These are phyloP conservation scores for Besnoitia besnoiti DNA, from an alignment of 169 alveolate species.

Conservation along the genomic window DNA sequence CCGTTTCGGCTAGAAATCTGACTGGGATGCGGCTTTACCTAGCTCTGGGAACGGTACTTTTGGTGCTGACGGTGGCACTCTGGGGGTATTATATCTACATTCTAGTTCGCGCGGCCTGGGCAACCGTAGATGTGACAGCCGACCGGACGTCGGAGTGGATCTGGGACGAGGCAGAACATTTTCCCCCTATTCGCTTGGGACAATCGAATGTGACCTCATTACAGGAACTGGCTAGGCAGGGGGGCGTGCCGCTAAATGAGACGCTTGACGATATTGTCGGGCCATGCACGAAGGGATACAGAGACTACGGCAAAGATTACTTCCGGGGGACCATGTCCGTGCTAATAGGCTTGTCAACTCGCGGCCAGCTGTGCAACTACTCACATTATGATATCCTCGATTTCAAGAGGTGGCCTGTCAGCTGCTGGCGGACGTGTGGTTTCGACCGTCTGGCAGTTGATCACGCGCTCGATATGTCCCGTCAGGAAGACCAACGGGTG, in stretches of 20 bases:
- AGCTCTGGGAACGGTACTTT: not conserved
- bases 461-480: not conserved
- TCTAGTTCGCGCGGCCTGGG: not conserved
- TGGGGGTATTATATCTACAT: constrained; percentile 6
- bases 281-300: not conserved
- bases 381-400: constrained; percentile 19
- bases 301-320: not conserved
- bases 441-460: not conserved
- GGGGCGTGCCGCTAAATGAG: not conserved
- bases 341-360: not conserved
- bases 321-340: not conserved
- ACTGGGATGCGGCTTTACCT: not conserved
- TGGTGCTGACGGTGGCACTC: not conserved
- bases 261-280: not conserved
- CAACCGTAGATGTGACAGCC: not conserved
- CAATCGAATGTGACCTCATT: not conserved
- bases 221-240: not conserved
- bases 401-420: constrained; percentile 18
- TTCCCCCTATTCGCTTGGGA: not conserved
- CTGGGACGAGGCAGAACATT: not conserved
- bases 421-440: constrained; percentile 15
- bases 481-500: not conserved
- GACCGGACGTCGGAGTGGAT: not conserved
- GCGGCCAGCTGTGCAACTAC: constrained; percentile 34
- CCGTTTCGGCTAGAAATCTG: not conserved